Percentiles rank a stretch among this genome's conserved stretches.
These are phyloP conservation scores for Corymbia citriodora DNA, from an alignment of 441 rosid genomes.

Conservation along the genomic window DNA sequence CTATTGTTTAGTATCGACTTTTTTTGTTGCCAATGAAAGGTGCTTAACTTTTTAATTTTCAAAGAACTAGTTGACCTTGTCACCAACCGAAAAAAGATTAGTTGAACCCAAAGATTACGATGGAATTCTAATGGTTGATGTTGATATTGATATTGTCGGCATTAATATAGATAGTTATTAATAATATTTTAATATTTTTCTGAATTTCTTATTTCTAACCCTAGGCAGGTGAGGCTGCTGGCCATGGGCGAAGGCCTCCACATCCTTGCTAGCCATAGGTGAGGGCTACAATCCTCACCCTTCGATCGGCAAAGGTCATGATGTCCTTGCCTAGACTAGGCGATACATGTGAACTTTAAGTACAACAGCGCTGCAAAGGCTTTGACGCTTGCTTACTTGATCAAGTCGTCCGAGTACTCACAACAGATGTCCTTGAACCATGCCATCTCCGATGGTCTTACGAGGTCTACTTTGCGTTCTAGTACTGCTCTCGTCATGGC, in stretches of 20 bases:
- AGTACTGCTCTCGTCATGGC: background rate
- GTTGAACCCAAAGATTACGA: background rate
- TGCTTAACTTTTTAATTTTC: background rate
- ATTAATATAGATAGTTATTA: fast-evolving
- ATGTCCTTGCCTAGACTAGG: too few species aligned
- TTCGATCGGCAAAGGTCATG: too few species aligned
- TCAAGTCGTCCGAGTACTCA: background rate
- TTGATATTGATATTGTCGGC: fast-evolving
- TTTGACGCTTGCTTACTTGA: background rate
- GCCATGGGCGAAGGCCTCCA: too few species aligned
- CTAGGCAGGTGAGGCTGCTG: background rate
- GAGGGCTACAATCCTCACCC: too few species aligned
- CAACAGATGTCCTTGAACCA: background rate
- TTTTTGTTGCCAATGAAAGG: background rate
- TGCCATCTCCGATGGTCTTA: background rate
- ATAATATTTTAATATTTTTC: too few species aligned
- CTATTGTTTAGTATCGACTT: background rate
- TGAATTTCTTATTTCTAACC: too few species aligned
- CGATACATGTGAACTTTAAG: too few species aligned
- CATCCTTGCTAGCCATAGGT: too few species aligned
- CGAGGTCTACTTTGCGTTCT: background rate
- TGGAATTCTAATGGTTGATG: background rate
- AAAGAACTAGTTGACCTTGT: background rate
- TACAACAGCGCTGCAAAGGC: background rate
- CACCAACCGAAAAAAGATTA: background rate